These are phyloP conservation scores for Hypoxylon rickii DNA, from an alignment of 495 filamentous ascomycete genomes.

Conservation along the genomic window DNA sequence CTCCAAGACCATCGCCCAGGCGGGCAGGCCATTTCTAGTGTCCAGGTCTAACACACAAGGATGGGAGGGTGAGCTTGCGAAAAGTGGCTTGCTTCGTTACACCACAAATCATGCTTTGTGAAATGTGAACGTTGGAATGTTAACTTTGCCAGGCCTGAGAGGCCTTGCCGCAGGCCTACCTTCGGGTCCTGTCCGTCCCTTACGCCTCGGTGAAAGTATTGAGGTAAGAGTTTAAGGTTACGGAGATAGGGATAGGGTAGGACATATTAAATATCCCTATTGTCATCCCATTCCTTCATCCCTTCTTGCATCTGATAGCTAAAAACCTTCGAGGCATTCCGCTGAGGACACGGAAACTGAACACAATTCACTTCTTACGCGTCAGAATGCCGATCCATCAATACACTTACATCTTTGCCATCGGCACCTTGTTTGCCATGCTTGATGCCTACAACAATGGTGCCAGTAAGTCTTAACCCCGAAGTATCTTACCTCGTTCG, in stretches of 20 bases:
- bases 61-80: constrained; percentile 13
- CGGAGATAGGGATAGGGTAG: constrained; percentile 6
- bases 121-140: constrained; percentile 8
- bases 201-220: constrained; percentile 20
- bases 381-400: constrained; percentile 56
- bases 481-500: not conserved
- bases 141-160: not conserved
- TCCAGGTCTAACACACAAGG: too few relatives aligned
- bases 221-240: constrained; percentile 2
- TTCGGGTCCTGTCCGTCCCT: not conserved
- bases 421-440: constrained; percentile 69
- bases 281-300: not conserved
- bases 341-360: constrained; percentile 1
- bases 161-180: not conserved
- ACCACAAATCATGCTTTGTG: constrained; percentile 16
- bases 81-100: constrained; percentile 9
- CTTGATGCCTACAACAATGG: constrained; percentile 71
- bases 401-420: constrained; percentile 66
- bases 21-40: constrained; percentile 12
- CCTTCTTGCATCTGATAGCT: constrained; percentile 6
- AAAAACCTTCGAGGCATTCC: constrained; percentile 5
- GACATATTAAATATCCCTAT: constrained; percentile 28
- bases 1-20: constrained; percentile 11
- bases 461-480: constrained; percentile 53
- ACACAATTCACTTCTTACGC: not conserved